phyloP scores from a whole-genome alignment of 1,139 yeast species.

The Diutina siamensis region DNA sequence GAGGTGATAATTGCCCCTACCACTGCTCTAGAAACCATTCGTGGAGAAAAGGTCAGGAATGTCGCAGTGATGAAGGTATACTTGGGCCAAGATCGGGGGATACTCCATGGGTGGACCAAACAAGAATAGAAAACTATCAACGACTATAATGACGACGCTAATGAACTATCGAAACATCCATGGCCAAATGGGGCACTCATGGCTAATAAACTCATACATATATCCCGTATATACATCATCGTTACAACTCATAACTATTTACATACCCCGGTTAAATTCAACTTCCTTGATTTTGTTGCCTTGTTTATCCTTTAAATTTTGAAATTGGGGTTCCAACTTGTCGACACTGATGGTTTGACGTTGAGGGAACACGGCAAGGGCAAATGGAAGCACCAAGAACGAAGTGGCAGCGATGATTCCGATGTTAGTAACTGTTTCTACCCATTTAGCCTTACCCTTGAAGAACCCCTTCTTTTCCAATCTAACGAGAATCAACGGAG shows the following conservation, averaged over 20 bases:
- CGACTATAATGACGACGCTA: too few species aligned
- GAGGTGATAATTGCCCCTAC: not conserved
- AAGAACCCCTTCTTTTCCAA: slow-evolving; percentile 56
- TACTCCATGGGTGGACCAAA: not conserved
- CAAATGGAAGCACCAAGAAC: slow-evolving; percentile 83
- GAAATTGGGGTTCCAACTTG: slow-evolving; percentile 54
- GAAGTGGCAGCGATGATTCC: slow-evolving; percentile 82
- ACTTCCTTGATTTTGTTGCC: slow-evolving; percentile 53
- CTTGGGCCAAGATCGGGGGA: not conserved
- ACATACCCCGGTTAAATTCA: slow-evolving; percentile 89
- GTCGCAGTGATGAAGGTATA: not conserved
- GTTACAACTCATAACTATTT: slow-evolving; percentile 10
- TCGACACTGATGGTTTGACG: slow-evolving; percentile 48
- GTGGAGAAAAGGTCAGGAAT: not conserved
- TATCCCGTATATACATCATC: too few species aligned
- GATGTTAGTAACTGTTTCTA: slow-evolving; percentile 61
- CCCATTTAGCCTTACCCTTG: slow-evolving; percentile 51
- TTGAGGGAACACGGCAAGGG: slow-evolving; percentile 92
- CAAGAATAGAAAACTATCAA: too few species aligned
- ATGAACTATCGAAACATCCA: too few species aligned
- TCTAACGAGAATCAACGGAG: slow-evolving; percentile 71
- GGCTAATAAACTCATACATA: too few species aligned
- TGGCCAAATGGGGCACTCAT: too few species aligned
- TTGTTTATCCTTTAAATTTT: slow-evolving; percentile 44
- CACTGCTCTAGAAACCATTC: not conserved